phyloP scores from a whole-genome alignment of 1,284 basidiomycete genomes.

The Tetrapyrgos nigripes region DNA sequence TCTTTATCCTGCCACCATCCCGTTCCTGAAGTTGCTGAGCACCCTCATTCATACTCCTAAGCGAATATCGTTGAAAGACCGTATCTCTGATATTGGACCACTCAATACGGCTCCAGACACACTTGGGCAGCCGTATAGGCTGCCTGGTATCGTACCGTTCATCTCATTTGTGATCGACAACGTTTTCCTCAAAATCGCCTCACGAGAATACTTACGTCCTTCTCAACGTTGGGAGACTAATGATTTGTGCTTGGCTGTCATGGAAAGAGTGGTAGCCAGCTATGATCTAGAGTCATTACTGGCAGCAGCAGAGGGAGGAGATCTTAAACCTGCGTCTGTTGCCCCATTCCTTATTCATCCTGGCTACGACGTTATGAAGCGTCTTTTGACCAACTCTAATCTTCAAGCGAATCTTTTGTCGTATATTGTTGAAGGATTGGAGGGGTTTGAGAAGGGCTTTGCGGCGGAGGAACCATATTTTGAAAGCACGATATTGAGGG shows the following conservation, averaged over 20 bases:
- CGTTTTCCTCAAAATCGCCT: slow-evolving; percentile 76
- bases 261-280: slow-evolving; percentile 83
- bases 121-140: slow-evolving; percentile 76
- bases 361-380: slow-evolving; percentile 87
- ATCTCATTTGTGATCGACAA: slow-evolving; percentile 89
- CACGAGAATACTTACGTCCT: slow-evolving; percentile 76
- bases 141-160: slow-evolving; percentile 81
- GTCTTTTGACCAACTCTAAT: slow-evolving; percentile 76
- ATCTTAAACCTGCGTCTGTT: slow-evolving; percentile 57
- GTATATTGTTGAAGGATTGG: slow-evolving; percentile 80
- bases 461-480: slow-evolving; percentile 76
- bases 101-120: slow-evolving; percentile 79
- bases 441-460: slow-evolving; percentile 76
- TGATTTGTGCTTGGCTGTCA: slow-evolving; percentile 84
- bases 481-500: slow-evolving; percentile 77
- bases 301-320: slow-evolving; percentile 52
- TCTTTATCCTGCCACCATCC: slow-evolving; percentile 87
- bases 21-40: slow-evolving; percentile 85
- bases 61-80: slow-evolving; percentile 63
- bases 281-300: slow-evolving; percentile 81
- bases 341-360: slow-evolving; percentile 76
- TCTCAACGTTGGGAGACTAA: slow-evolving; percentile 90
- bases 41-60: slow-evolving; percentile 84
- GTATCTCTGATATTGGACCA: slow-evolving; percentile 64
- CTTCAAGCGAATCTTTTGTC: slow-evolving; percentile 78